A percentile compares a stretch with the other conserved stretches of the same genome.
These are phyloP conservation scores for Fusarium luffae DNA, from an alignment of 2,329 filamentous ascomycete genomes.

Conservation along the genomic window DNA sequence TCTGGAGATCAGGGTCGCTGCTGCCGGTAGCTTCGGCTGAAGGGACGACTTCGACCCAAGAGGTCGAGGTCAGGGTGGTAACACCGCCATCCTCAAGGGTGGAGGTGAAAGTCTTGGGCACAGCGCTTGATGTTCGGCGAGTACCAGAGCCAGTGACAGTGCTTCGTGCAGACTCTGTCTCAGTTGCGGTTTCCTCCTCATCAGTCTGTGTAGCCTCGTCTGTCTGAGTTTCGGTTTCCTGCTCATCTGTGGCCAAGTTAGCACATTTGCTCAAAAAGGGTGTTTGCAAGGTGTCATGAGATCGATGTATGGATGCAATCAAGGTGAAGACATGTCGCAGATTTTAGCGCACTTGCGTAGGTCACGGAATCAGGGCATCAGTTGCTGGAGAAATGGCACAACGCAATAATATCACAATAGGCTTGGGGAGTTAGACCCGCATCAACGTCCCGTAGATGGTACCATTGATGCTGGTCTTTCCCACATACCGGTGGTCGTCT, in stretches of 20 bases:
- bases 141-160: conserved; percentile 51
- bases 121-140: conserved; percentile 50
- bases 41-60: conserved; percentile 59
- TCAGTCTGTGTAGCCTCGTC: conserved; percentile 37
- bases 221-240: conserved; percentile 23
- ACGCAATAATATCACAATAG: conserved; percentile 33
- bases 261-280: conserved; percentile 1
- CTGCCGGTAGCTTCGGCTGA: conserved; percentile 45
- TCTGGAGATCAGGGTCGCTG: conserved; percentile 53
- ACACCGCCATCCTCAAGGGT: conserved; percentile 58
- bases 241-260: conserved; percentile 23
- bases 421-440: conserved; percentile 31
- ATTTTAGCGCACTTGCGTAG: conserved; percentile 42
- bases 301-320: conserved; percentile 21
- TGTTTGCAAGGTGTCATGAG: conserved; percentile 1
- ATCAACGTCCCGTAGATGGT: conserved; percentile 21
- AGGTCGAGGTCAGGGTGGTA: conserved; percentile 61
- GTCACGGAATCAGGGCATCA: conserved; percentile 8
- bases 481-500: conserved; percentile 49
- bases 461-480: conserved; percentile 29
- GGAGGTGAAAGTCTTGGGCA: conserved; percentile 58
- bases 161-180: conserved; percentile 39
- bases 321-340: background rate
- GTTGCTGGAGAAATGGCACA: conserved; percentile 10
- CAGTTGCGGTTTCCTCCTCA: conserved; percentile 31